Conservation (phyloP, 2,329 filamentous ascomycete genomes). For the Colletotrichum camelliae region DNA sequence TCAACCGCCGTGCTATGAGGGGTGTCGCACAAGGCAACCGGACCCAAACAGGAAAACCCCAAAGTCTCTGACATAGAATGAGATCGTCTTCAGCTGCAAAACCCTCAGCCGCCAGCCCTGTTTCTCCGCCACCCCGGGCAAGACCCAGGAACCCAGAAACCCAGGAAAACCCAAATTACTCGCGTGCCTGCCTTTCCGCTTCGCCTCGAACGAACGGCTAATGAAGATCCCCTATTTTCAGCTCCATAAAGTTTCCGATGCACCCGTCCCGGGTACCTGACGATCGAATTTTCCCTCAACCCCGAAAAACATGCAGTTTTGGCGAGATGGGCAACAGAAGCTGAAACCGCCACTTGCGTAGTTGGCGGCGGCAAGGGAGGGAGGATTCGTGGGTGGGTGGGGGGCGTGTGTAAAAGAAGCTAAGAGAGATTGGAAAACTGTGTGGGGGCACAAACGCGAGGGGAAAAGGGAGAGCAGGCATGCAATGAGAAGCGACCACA, state of each 20-base stretch:
- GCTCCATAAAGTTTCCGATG: neutral
- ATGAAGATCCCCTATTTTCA: neutral
- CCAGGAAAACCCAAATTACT: neutral
- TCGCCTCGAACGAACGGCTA: neutral
- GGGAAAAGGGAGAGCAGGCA: neutral
- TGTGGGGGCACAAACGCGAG: neutral
- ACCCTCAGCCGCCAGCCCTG: neutral
- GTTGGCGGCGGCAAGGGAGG: neutral
- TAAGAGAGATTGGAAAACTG: neutral
- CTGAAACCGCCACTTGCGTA: conserved; percentile 21
- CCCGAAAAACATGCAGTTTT: neutral
- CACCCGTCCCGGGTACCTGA: neutral
- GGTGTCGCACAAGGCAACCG: neutral
- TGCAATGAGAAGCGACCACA: neutral
- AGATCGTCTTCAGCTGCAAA: neutral
- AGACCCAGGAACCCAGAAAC: neutral
- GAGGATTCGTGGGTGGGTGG: no score
- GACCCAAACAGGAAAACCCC: neutral
- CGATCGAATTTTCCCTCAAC: neutral
- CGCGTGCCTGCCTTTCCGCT: neutral
- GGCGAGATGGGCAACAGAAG: neutral
- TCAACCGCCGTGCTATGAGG: neutral
- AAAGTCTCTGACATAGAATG: neutral
- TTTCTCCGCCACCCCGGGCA: neutral
- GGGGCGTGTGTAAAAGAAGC: neutral